These are phyloP conservation scores for Dalbergia oliveri DNA, from an alignment of 306 rosid species.

Conservation along the genomic window DNA sequence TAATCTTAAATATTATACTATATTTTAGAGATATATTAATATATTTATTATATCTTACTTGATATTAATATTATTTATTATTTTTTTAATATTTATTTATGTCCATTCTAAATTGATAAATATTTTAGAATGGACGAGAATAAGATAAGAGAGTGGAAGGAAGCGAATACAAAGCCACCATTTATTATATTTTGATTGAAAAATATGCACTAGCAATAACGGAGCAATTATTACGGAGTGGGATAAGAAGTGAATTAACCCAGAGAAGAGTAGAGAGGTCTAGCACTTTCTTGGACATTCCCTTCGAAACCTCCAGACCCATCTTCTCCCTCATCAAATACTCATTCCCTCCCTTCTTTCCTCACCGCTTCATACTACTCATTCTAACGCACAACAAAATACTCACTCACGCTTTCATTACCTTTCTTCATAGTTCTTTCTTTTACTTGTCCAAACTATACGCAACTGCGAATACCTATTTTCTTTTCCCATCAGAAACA, in stretches of 20 bases:
- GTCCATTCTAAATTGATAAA: no score
- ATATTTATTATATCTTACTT: no score
- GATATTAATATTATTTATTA: no score
- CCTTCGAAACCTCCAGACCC: slow-evolving; percentile 20
- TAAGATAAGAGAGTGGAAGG: no score
- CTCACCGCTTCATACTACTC: neutral
- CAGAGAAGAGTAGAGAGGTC: neutral
- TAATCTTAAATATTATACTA: no score
- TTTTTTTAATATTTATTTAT: no score
- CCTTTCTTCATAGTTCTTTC: neutral
- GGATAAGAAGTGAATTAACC: neutral
- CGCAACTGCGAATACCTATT: neutral
- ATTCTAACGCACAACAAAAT: neutral
- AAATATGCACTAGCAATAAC: no score
- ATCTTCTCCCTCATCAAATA: slow-evolving; percentile 40
- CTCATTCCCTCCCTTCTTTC: neutral
- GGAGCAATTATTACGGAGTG: neutral
- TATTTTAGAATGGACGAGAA: no score
- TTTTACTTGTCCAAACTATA: neutral
- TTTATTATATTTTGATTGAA: no score
- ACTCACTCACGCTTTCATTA: neutral
- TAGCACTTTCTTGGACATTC: neutral
- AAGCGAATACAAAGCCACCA: no score
- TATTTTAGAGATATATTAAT: no score
- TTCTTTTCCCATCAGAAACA: neutral